These are phyloP conservation scores for Nectriaceae sp. DNA, from an alignment of 2,329 filamentous ascomycete species.

Conservation along the genomic window DNA sequence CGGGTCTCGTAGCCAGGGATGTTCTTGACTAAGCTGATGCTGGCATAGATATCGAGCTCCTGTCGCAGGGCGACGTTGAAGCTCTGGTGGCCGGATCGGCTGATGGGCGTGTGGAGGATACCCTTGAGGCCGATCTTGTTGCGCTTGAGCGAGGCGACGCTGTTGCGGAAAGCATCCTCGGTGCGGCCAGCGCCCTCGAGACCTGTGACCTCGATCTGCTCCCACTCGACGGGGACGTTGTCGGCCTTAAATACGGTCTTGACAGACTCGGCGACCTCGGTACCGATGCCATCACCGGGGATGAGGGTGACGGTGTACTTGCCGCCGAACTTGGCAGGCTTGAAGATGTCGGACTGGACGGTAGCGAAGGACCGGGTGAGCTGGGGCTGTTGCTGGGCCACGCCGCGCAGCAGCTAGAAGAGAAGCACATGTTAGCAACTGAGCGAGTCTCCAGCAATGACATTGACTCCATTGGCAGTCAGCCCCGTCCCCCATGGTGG, in stretches of 20 bases:
- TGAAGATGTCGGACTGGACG: conserved; percentile 94
- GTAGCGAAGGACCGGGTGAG: conserved; percentile 69
- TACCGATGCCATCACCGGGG: conserved; percentile 97
- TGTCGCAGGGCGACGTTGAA: conserved; percentile 99
- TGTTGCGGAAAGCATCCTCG: conserved; percentile 94
- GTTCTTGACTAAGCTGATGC: conserved; percentile 98
- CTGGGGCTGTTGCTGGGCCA: conserved; percentile 48
- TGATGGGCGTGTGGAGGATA: conserved; percentile 96
- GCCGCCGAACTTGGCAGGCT: conserved; percentile 97
- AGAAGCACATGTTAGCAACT: conserved; percentile 24
- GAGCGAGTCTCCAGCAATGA: not conserved
- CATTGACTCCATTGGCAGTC: not conserved
- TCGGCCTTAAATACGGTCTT: conserved; percentile 99
- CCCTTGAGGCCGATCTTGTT: conserved; percentile 99
- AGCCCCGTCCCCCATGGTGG: not conserved
- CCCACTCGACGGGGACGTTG: conserved; percentile 98
- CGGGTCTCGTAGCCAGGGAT: conserved; percentile 97
- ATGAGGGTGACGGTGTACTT: conserved; percentile 99
- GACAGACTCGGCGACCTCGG: conserved; percentile 96
- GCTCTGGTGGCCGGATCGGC: conserved; percentile 94
- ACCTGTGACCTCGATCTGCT: conserved; percentile 94
- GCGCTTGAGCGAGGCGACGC: conserved; percentile 90
- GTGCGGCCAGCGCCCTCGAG: conserved; percentile 80
- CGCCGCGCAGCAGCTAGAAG: conserved; percentile 54
- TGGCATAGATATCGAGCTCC: conserved; percentile 99